Evolutionary conservation across 1,139 yeast genomes (phyloP).

Genomic region (Lodderomyces metapsilosis): DNA sequence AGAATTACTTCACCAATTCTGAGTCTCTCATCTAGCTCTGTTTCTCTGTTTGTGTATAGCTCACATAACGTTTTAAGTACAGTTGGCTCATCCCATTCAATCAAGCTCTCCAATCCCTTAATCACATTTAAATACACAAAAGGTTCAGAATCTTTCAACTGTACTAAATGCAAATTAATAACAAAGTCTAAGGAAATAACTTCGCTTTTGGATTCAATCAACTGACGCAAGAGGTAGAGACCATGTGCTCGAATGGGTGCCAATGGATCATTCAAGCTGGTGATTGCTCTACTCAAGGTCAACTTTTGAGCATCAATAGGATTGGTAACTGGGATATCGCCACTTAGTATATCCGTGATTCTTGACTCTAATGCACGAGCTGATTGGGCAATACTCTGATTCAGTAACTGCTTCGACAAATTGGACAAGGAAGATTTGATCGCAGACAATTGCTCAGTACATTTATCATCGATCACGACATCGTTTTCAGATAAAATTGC

Average conservation of each 20-base stretch:
- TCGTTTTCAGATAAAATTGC: conserved; percentile 50
- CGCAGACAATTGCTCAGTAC: conserved; percentile 22
- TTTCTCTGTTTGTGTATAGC: conserved; percentile 36
- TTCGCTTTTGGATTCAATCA: conserved; percentile 50
- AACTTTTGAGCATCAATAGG: conserved; percentile 21
- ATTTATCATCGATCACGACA: conserved; percentile 24
- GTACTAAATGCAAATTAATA: conserved; percentile 59
- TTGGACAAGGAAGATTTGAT: conserved; percentile 27
- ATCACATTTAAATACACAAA: conserved; percentile 82
- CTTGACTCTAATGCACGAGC: conserved; percentile 30
- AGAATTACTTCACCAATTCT: conserved; percentile 79
- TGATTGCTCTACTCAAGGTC: conserved; percentile 53
- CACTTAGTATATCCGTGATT: conserved; percentile 27
- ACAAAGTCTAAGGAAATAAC: conserved; percentile 56
- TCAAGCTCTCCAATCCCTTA: conserved; percentile 66
- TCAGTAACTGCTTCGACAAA: conserved; percentile 12
- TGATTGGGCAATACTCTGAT: conserved; percentile 15
- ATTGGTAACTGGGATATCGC: conserved; percentile 18
- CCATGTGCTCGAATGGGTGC: conserved; percentile 91
- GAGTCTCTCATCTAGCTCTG: conserved; percentile 61
- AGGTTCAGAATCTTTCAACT: conserved; percentile 78
- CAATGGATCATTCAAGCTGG: conserved; percentile 69
- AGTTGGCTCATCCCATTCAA: conserved; percentile 40
- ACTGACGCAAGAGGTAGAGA: conserved; percentile 57
- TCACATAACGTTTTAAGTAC: conserved; percentile 41